Percentiles rank a stretch among this genome's conserved stretches.
phyloP scores from a whole-genome alignment of 164 flowering plant genomes.

The Warburgia ugandensis region DNA sequence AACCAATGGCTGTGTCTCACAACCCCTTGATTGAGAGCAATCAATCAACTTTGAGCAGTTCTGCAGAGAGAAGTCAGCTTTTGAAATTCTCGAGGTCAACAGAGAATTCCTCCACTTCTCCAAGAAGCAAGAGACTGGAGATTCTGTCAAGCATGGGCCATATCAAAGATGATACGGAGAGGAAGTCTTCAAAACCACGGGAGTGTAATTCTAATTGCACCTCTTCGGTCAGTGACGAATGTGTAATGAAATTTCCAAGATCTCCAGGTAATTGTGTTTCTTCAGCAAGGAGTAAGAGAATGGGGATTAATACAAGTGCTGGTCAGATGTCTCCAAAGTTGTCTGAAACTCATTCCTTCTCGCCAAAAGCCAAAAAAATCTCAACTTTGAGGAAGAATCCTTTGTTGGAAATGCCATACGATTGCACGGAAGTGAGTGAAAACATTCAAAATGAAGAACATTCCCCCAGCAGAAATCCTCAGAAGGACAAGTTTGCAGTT shows the following conservation, averaged over 20 bases:
- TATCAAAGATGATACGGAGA: conserved; percentile 9
- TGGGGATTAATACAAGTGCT: conserved; percentile 8
- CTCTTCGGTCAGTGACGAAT: conserved; percentile 11
- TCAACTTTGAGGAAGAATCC: conserved; percentile 21
- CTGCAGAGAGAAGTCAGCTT: conserved; percentile 15
- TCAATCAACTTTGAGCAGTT: conserved; percentile 17
- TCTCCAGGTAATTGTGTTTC: conserved; percentile 16
- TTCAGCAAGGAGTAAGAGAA: conserved; percentile 20
- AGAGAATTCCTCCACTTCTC: conserved; percentile 20
- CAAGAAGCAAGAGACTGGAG: conserved; percentile 20
- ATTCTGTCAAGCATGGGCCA: conserved; percentile 12
- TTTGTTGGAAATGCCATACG: conserved; percentile 10
- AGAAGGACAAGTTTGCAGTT: conserved; percentile 7
- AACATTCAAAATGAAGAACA: conserved; percentile 6
- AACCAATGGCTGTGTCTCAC: conserved; percentile 14
- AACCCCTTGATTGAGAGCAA: conserved; percentile 21
- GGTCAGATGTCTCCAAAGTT: conserved; percentile 4
- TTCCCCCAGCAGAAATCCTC: conserved; percentile 18
- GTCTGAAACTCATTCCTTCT: conserved; percentile 11
- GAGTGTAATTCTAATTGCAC: conserved; percentile 14
- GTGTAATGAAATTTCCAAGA: conserved; percentile 10
- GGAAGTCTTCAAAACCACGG: conserved; percentile 15
- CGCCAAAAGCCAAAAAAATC: conserved; percentile 15
- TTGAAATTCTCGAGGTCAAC: conserved; percentile 9
- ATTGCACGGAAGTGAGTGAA: conserved; percentile 8